A percentile compares a stretch with the other conserved stretches of the same genome.
These are phyloP conservation scores for Aphanomyces cochlioides DNA, from an alignment of 352 stramenopile species.

Conservation along the genomic window DNA sequence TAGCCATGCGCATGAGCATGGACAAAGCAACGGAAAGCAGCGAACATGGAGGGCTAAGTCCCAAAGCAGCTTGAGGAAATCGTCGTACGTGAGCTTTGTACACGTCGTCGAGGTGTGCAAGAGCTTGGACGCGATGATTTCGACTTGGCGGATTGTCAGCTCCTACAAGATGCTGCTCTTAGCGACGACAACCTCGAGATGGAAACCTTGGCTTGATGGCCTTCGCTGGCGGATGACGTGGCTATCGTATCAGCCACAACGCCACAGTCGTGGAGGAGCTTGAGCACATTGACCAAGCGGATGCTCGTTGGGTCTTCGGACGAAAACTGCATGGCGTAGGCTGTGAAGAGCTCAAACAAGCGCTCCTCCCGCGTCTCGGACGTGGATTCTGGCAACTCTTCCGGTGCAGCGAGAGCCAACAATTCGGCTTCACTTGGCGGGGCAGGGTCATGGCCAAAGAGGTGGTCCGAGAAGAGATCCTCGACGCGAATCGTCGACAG, in stretches of 20 bases:
- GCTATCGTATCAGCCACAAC: constrained; percentile 17
- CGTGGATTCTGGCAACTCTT: not conserved
- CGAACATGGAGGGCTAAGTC: constrained; percentile 68
- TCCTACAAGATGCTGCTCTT: constrained; percentile 62
- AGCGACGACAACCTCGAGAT: not conserved
- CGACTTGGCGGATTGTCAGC: constrained; percentile 70
- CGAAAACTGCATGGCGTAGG: constrained; percentile 70
- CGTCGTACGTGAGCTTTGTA: constrained; percentile 68
- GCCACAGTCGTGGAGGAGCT: constrained; percentile 71
- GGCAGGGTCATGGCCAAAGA: constrained; percentile 4
- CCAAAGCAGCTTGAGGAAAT: constrained; percentile 59
- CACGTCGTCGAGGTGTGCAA: constrained; percentile 57
- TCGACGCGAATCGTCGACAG: constrained; percentile 14
- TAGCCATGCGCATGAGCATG: no score
- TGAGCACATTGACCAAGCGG: constrained; percentile 59
- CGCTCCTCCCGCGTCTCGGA: constrained; percentile 41
- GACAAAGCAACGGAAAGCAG: no score
- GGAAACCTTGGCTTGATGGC: not conserved
- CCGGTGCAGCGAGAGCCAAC: not conserved
- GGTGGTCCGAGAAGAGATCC: constrained; percentile 22
- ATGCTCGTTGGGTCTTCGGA: constrained; percentile 72
- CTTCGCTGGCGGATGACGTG: constrained; percentile 8
- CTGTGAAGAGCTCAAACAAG: constrained; percentile 75
- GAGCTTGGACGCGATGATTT: constrained; percentile 59
- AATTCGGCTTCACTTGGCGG: not conserved